Evolutionary conservation across 345 rosid species (phyloP), one percentile per base, ranked within the genome.

Genomic region (Salix koriyanagi): DNA sequence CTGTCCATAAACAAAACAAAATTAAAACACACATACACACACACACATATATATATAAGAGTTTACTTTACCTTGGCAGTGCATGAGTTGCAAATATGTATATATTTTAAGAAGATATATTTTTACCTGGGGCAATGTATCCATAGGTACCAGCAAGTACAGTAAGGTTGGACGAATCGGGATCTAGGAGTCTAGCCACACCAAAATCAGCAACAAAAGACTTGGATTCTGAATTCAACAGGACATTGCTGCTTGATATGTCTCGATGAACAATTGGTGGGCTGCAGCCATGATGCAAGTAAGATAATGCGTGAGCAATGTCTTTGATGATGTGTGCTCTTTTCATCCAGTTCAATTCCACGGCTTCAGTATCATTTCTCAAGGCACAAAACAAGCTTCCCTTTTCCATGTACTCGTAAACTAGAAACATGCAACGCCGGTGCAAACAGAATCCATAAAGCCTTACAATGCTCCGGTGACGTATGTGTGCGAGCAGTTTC

Each of bases 261-360:
- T 68, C 32, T 39, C 71, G 71, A 68, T 68, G 71, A 68, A 42
- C 71, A 4, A 28, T 70, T 7, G 61, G 62, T 12, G 58, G 73
- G 10, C 11, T 46, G 41, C 73, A 48, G 7, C 48, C 37, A 42
- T 69, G n/a, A 23, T 69, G 72, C 72, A 69, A 69, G 42, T 44
- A 23, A 69, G 52, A 42, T 18, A 69, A 5, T 7, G 72, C 58
- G 10, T 44, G 36, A 23, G 72, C 56, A 41, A 11, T 69, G 50
- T 69, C 56, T 44, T 25, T 15, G 34, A 69, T 69, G 15, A 66
- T 6, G 44, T 37, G 36, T 36, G 41, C 48, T 36, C 70, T 36
- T 21, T 16, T n/a, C 36, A 12, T 37, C 70, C 70, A 67, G 13
- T 21, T 41, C 44, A 41, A 41, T 0, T 41, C 44, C 44, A 41